phyloP scores from a whole-genome alignment of 352 stramenopile genomes.

The Blastocystis sp. region DNA sequence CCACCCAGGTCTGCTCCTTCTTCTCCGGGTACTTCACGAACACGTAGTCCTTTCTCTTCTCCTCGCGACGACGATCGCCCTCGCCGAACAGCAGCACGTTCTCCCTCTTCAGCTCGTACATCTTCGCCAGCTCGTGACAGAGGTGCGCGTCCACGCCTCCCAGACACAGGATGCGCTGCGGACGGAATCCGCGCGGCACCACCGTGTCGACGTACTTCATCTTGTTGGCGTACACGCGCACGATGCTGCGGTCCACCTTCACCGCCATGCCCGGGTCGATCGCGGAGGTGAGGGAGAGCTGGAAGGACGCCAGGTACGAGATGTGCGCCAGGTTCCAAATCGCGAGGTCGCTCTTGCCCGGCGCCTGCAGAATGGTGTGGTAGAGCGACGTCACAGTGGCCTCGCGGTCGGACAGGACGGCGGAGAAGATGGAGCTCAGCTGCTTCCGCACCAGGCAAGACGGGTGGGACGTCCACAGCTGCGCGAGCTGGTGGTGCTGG shows the following conservation, averaged over 20 bases:
- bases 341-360: not conserved
- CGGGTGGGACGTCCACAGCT: not conserved
- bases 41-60: not conserved
- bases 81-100: conserved; percentile 20
- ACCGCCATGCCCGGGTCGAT: not conserved
- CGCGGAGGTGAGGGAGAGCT: not conserved
- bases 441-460: conserved; percentile 4
- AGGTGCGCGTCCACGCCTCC: conserved; percentile 47
- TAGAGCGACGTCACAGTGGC: not conserved
- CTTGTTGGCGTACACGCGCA: conserved; percentile 63
- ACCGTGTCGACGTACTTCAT: conserved; percentile 63
- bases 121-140: conserved; percentile 38
- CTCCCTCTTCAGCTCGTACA: conserved; percentile 5
- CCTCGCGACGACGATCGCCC: conserved; percentile 35
- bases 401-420: conserved; percentile 24
- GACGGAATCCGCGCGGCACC: conserved; percentile 50
- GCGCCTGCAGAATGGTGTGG: not conserved
- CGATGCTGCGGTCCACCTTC: conserved; percentile 46
- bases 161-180: conserved; percentile 31
- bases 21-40: not conserved
- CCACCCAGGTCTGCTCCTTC: not conserved
- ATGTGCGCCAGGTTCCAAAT: conserved; percentile 13
- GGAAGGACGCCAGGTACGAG: conserved; percentile 28
- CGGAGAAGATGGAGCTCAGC: conserved; percentile 10
- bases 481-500: conserved; percentile 9